Evolutionary conservation across 2,329 filamentous ascomycete genomes (phyloP), one percentile per base, ranked within the genome.

Genomic region (Myriosclerotinia duriaeana): DNA sequence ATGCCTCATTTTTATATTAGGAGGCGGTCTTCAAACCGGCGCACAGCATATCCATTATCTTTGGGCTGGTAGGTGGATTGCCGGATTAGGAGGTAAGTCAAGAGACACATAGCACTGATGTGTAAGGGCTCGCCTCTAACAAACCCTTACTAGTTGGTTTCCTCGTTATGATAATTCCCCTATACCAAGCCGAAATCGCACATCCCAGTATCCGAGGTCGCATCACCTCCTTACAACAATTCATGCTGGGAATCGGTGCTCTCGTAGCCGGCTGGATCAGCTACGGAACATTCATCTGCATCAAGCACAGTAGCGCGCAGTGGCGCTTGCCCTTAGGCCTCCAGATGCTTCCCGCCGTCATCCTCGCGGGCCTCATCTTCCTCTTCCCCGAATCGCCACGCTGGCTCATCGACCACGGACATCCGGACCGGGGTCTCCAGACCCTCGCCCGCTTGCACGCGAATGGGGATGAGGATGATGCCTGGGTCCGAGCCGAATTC

Each of bases 181-280:
- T 64, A 8, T 64, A 75, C 66, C 91, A 93, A 75, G 90, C 89
- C 30, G 91, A 95, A 74, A 83, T 94, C 34, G 87, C 89, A 4
- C 91, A 94, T 75, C 91, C 91, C 1, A 84, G 83, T 67, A 94
- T 94, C 73, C 85, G 91, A 76, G 91, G 91, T 15, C 72, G 68
- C 26, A 84, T 95, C 42, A 93, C 90, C 0, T 85, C 87, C 40
- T 80, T 94, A 4, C 91, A 93, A 76, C 91, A 93, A 73, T 93
- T 93, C 74, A 93, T 93, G 90, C 77, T 94, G 62, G 91, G 90
- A 1, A 84, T 94, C 38, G 91, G 91, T 66, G 81, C 89, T 20
- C 83, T 95, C 1, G 79, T 87, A 20, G 91, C 91, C 0, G 83
- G 87, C 0, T 93, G 90, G 90, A 86, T 90, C 58, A 87, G 86